Base-by-base conservation (phyloP, 257 asterid species). In the Ligustrum vulgare region DNA sequence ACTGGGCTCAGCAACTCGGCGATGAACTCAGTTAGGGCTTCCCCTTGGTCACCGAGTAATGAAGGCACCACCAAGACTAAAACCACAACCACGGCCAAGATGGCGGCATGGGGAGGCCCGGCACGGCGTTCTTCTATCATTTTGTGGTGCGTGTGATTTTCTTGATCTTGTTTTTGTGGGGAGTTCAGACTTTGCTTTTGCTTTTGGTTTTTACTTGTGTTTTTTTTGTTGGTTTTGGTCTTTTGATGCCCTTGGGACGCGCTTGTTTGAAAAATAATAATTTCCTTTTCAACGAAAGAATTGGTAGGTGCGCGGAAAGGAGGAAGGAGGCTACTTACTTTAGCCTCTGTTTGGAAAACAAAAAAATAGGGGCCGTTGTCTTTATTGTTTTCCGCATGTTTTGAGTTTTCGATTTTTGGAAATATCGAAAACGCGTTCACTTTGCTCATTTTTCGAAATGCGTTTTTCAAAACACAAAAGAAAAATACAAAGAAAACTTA, bases 81-180 rank as follows among this genome's bases (percentile, higher is more conserved):
- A 2, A 86, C 89, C 31, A 91, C 97, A 37, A 89, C 98, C 65
- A 60, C 95, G 18, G 91, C 98, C 3, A 92, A 70, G 7, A 94
- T 87, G 67, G 86, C 83, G 8, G 87, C 96, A 83, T 94, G 97
- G 5, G 98, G 98, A 8, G 98, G 79, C 1, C 97, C 96, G 25
- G 78, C 96, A 65, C 86, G 90, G 71, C 87, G 88, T 9, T 90
- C 97, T 83, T 91, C 93, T 34, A 93, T 83, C 97, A 93, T 91
- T 36, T 20, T 73, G 18, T 76, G 18, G 39, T 12, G 37, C 10
- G 43, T 22, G 22, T 20, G 66, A 12, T 36, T n/a, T 71, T 25
- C 12, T 32, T 67, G 23, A n/a, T 20, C 69, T 39, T 12, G 47
- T 7, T 67, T 1, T 15, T 34, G 51, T 35, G 16, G 43, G 70